Base-by-base conservation (phyloP, 2,329 filamentous ascomycete genomes). In the Fusarium nodosum region DNA sequence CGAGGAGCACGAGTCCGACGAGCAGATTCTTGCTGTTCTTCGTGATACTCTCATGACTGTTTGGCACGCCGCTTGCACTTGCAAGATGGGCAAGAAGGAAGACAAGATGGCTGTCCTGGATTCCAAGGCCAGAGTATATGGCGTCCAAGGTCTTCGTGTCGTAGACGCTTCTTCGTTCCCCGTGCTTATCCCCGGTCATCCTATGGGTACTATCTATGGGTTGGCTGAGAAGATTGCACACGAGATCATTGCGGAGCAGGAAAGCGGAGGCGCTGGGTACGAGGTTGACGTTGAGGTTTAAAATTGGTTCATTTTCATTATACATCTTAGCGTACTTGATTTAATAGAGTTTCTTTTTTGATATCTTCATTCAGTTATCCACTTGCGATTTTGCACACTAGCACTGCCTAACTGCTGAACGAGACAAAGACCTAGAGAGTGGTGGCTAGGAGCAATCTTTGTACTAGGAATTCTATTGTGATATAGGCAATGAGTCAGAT, bases 11-110 rank as follows among this genome's bases (percentile, higher is more conserved):
- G 20, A 78, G 33, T 80, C 79, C 0, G 83, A 86, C 60, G 78
- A 69, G 26, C 74, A 85, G 56, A 81, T 87, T 13, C 68, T 83
- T 34, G 72, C 75, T 8, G 63, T 76, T 31, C 73, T 81, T 31
- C 72, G 72, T 7, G 61, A 69, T 5, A 60, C 58, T 7, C 51
- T 72, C 30, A 74, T 72, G 64, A 74, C 69, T 3, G 62, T 76
- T 28, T 57, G 69, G 69, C 70, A 72, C 8, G 69, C 69, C 10
- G 60, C 66, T 18, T 72, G 66, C 20, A 72, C 69, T 11, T 72
- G 69, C 39, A 72, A 72, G 41, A 72, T 72, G 69, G 69, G 69
- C 11, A 69, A 67, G 36, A 41, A 53, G 18, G 56, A 55, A 10
- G 69, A 72, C 20, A 47, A 51, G 7, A 51, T 67, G 59, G 69